A percentile compares a stretch with the other conserved stretches of the same genome.
Evolutionary conservation across 768 basidiomycete genomes (phyloP).

Genomic region (Tulasnella sp.): DNA sequence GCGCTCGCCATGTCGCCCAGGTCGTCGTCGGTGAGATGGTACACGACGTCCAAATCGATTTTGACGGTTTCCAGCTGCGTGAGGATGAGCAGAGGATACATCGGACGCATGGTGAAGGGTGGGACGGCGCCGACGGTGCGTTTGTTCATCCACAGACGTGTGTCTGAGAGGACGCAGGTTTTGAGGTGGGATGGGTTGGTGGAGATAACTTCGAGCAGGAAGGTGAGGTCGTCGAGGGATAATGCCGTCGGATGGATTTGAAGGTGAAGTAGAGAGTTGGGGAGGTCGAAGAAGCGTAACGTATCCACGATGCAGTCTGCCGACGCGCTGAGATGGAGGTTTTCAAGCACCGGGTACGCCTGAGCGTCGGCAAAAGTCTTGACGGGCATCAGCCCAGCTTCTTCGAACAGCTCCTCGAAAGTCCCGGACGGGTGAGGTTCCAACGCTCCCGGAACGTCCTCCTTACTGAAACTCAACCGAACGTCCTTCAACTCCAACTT

Average conservation of each 20-base stretch:
- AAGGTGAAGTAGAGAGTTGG: background rate
- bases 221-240: background rate
- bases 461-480: background rate
- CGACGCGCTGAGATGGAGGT: background rate
- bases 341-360: background rate
- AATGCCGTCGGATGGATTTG: background rate
- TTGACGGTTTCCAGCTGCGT: background rate
- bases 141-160: constrained; percentile 12
- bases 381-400: background rate
- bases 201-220: background rate
- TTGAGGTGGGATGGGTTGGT: background rate
- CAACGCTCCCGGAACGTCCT: constrained; percentile 8
- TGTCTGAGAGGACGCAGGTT: constrained; percentile 10
- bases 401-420: background rate
- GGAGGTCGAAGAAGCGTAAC: constrained; percentile 8
- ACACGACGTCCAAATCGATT: constrained; percentile 8
- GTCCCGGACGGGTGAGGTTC: background rate
- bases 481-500: background rate
- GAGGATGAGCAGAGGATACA: background rate
- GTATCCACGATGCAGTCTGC: background rate
- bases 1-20: background rate
- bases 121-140: background rate
- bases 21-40: constrained; percentile 5
- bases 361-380: background rate
- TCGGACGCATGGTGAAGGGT: background rate